phyloP scores from a whole-genome alignment of 495 filamentous ascomycete genomes.

The Penicillium macrosclerotiorum region DNA sequence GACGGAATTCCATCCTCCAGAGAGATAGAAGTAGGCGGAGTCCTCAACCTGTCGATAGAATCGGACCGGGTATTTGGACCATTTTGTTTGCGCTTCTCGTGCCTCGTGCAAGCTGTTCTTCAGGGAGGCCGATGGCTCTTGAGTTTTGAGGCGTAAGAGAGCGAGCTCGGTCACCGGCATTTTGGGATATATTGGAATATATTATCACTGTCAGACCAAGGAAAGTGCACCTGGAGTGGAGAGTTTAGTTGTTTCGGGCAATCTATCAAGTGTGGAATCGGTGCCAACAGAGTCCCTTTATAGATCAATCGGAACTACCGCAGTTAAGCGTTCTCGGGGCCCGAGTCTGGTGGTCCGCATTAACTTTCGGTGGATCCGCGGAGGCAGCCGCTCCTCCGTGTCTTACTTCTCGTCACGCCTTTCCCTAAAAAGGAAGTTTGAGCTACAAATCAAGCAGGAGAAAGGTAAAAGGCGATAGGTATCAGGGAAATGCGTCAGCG shows the following conservation, averaged over 20 bases:
- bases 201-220: no score
- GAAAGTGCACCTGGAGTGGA: no score
- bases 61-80: not conserved
- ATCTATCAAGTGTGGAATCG: no score
- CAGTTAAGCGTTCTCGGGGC: not conserved
- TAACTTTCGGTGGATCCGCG: conserved; percentile 12
- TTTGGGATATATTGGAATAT: not conserved
- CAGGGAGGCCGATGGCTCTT: not conserved
- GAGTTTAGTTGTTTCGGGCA: no score
- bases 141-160: not conserved
- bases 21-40: not conserved
- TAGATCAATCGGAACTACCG: not conserved
- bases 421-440: not conserved
- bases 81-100: not conserved
- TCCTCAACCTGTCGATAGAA: not conserved
- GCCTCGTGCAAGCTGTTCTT: not conserved
- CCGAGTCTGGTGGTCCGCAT: not conserved
- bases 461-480: not conserved
- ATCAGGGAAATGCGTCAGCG: not conserved
- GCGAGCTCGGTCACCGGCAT: not conserved
- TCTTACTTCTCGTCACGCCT: not conserved
- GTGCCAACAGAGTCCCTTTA: no score
- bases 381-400: not conserved
- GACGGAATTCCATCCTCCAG: not conserved
- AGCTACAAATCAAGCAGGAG: not conserved